phyloP scores from a whole-genome alignment of 768 basidiomycete species.

The Mycena leptocephala region DNA sequence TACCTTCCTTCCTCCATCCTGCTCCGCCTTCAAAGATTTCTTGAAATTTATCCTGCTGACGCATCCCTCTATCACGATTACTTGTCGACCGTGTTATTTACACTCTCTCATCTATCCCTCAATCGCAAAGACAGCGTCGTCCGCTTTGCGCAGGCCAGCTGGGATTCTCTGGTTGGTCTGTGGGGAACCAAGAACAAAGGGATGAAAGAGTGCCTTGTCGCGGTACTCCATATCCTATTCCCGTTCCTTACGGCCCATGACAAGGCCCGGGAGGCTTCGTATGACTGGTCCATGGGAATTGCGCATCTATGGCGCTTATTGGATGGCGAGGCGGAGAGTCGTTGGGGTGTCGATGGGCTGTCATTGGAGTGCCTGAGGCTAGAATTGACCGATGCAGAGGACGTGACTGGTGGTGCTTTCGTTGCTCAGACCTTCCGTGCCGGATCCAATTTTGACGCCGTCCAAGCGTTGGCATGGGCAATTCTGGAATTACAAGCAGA shows the following conservation, averaged over 20 bases:
- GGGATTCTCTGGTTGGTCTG: conserved; percentile 76
- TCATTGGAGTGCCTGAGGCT: conserved; percentile 79
- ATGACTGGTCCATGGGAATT: conserved; percentile 65
- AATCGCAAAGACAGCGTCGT: conserved; percentile 77
- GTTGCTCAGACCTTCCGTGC: conserved; percentile 77
- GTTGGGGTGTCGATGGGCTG: conserved; percentile 78
- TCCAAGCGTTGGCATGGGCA: conserved; percentile 86
- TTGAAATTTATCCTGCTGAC: conserved; percentile 78
- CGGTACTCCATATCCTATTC: conserved; percentile 80
- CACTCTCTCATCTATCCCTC: conserved; percentile 83
- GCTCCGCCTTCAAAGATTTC: conserved; percentile 71
- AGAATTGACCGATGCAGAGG: conserved; percentile 52
- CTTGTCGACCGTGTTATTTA: conserved; percentile 76
- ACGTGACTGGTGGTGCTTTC: conserved; percentile 61
- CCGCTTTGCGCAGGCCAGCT: conserved; percentile 72
- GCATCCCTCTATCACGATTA: conserved; percentile 87
- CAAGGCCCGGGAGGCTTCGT: conserved; percentile 43
- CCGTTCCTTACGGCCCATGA: conserved; percentile 73
- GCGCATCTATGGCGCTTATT: conserved; percentile 70
- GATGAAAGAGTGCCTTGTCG: conserved; percentile 85
- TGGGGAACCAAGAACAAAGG: conserved; percentile 87
- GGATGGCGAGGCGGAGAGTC: conserved; percentile 73
- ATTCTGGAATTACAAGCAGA: conserved; percentile 87
- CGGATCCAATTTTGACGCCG: conserved; percentile 79
- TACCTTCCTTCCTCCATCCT: conserved; percentile 71